Evolutionary conservation across 2,329 filamentous ascomycete species (phyloP), one percentile per base, ranked within the genome.

Genomic region (Bisporella sp.): DNA sequence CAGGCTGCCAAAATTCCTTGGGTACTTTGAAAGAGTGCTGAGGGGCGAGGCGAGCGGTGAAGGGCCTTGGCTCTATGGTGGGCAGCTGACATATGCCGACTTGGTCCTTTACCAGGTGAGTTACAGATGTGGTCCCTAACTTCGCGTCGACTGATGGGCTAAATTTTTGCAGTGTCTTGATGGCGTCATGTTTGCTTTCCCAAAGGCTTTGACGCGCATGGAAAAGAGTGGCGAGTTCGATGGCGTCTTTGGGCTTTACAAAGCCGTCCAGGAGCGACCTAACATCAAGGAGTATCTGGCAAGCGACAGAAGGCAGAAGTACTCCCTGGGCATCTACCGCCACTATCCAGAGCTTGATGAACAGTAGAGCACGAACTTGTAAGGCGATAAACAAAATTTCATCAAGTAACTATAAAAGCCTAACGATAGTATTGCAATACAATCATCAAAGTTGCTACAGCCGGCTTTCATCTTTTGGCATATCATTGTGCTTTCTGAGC

Each of bases 1-100:
- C 21, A 21, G 21, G 21, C 3, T 21, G 21, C 21, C 21, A 21
- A 21, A 21, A 21, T 21, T 21, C 21, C 21, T 21, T 21, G 21
- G 21, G 21, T 21, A 21, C 21, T 21, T 21, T 21, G 21, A 21
- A 21, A 21, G 21, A 21, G 21, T 21, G 21, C 21, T 21, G 21
- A 21, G 21, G 21, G 21, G 21, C 21, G 21, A 21, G 21, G 21
- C 21, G 2, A 21, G 21, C 21, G 21, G 21, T 21, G 21, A 21
- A 21, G 21, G 79, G 5, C 79, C 79, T 28, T 89, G 83, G 73
- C 65, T 92, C 0, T 83, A 88, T 43, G 84, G 82, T 0, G 75
- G 73, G 0, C 70, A 70, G 54, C 58, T 91, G 55, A 87, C 81
- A 0, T 88, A 85, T 65, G 87, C 85, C 11, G 87, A 92, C 63